These are phyloP conservation scores for Torulaspora maleeae DNA, from an alignment of 805 yeast genomes.

Conservation along the genomic window DNA sequence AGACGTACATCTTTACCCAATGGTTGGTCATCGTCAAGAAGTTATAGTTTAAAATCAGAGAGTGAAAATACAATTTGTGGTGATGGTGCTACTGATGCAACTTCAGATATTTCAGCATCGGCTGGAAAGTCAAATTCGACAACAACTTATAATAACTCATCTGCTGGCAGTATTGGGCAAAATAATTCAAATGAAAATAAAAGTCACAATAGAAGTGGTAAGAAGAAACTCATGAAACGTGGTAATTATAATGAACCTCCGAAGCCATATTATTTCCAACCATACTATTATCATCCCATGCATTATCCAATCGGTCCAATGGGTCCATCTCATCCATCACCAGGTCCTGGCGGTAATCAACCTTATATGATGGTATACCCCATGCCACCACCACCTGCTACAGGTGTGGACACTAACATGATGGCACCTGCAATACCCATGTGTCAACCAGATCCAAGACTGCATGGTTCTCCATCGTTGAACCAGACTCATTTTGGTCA, in stretches of 20 bases:
- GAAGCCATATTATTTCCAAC: conserved; percentile 27
- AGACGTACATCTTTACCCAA: conserved; percentile 26
- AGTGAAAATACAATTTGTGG: conserved; percentile 12
- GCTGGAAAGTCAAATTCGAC: conserved; percentile 20
- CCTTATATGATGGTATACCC: conserved; percentile 34
- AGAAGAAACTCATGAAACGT: conserved; percentile 15
- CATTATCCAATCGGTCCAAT: conserved; percentile 30
- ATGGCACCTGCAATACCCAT: conserved; percentile 18
- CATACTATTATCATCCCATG: conserved; percentile 32
- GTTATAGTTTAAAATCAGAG: conserved; percentile 14
- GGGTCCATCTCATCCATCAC: conserved; percentile 21
- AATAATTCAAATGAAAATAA: conserved; percentile 7
- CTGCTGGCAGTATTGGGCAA: conserved; percentile 29
- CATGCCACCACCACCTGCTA: conserved; percentile 30
- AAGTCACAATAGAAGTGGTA: conserved; percentile 4
- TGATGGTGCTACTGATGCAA: conserved; percentile 21
- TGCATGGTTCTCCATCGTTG: conserved; percentile 11
- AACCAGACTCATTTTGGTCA: conserved; percentile 17
- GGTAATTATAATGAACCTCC: conserved; percentile 18
- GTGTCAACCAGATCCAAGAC: conserved; percentile 13
- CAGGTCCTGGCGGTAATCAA: conserved; percentile 17
- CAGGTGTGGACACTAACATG: conserved; percentile 20
- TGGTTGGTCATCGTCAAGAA: conserved; percentile 17
- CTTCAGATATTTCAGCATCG: conserved; percentile 26
- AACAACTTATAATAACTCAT: conserved; percentile 27